phyloP scores from a whole-genome alignment of 441 rosid species.

The Breynia disticha region DNA sequence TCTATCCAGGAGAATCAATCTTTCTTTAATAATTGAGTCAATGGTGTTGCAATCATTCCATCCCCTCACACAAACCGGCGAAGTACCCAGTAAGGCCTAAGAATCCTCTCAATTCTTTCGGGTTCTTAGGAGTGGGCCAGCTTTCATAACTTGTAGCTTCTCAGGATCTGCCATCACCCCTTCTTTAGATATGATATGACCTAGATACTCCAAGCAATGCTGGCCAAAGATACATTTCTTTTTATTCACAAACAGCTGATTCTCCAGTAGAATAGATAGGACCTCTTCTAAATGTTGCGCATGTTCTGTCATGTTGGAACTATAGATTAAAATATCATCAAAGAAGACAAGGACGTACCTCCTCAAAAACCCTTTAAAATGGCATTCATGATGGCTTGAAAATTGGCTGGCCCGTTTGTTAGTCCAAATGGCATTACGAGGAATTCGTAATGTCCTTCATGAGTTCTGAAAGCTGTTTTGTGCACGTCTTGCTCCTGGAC shows the following conservation, averaged over 20 bases:
- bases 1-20: background rate
- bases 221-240: too few species aligned
- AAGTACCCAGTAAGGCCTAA: slow-evolving; percentile 6
- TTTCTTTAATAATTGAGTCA: background rate
- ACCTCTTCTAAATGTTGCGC: too few species aligned
- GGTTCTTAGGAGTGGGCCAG: background rate
- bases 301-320: too few species aligned
- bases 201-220: too few species aligned
- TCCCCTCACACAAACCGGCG: background rate
- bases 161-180: background rate
- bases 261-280: too few species aligned
- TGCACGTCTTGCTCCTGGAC: background rate
- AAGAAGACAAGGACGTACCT: too few species aligned
- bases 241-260: too few species aligned
- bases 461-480: background rate
- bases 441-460: slow-evolving; percentile 1
- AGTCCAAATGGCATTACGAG: slow-evolving; percentile 1
- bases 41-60: background rate
- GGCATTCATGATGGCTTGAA: slow-evolving; percentile 2
- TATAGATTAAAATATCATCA: too few species aligned
- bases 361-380: background rate
- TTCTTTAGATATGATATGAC: background rate
- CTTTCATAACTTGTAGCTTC: background rate
- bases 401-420: background rate
- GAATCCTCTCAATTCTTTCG: background rate